Percentiles rank a stretch among this genome's conserved stretches.
Evolutionary conservation across 2,329 filamentous ascomycete species (phyloP).

Genomic region (Clonostachys rosea): DNA sequence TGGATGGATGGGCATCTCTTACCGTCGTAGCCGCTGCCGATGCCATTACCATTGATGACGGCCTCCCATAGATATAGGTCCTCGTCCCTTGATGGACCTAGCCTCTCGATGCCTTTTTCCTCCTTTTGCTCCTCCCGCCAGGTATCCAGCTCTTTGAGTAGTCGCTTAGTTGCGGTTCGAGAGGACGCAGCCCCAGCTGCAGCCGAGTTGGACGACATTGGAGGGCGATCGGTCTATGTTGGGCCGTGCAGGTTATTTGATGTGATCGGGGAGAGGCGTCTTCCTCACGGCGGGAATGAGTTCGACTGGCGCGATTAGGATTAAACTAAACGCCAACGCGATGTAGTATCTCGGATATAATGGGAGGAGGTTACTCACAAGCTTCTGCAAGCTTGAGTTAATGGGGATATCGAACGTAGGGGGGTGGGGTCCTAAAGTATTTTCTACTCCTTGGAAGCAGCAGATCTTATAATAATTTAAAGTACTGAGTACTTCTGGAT

Average conservation of each 20-base stretch:
- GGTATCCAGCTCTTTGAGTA: slow-evolving; percentile 52
- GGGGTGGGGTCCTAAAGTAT: too few species aligned
- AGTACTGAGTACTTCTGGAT: too few species aligned
- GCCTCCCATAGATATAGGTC: slow-evolving; percentile 55
- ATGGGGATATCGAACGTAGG: too few species aligned
- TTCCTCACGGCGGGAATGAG: too few species aligned
- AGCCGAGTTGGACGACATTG: not conserved
- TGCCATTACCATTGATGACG: slow-evolving; percentile 53
- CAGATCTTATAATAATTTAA: too few species aligned
- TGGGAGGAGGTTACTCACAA: too few species aligned
- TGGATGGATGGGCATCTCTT: slow-evolving; percentile 4
- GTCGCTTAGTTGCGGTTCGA: slow-evolving; percentile 47
- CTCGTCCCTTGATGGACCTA: slow-evolving; percentile 48
- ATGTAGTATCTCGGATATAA: too few species aligned
- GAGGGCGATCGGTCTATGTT: not conserved
- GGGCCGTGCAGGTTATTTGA: not conserved
- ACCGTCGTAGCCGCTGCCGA: slow-evolving; percentile 55
- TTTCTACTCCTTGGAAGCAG: too few species aligned
- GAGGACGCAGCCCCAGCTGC: slow-evolving; percentile 19
- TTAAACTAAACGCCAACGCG: too few species aligned
- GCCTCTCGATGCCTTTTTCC: slow-evolving; percentile 53
- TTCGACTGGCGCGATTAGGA: too few species aligned
- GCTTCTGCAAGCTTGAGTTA: too few species aligned
- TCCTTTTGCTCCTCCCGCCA: slow-evolving; percentile 43
- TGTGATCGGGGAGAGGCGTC: not conserved